Conservation (phyloP, 2,329 filamentous ascomycete genomes). For the Trichoderma simmonsii region DNA sequence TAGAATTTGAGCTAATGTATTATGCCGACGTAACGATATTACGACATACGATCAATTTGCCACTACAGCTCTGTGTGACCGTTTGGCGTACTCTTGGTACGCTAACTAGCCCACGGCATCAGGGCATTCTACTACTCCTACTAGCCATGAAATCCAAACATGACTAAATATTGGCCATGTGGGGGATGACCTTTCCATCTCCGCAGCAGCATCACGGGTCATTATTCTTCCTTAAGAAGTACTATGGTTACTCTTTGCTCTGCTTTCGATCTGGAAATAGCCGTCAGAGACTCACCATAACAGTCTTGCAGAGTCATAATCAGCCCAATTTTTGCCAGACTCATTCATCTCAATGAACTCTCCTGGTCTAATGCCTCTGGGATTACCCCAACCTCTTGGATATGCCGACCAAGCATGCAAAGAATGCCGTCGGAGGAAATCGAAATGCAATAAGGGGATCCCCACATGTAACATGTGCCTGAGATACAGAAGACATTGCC, state of each 20-base stretch:
- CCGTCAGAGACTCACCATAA: neutral
- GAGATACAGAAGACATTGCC: slow-evolving; percentile 43
- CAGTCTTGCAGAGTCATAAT: neutral
- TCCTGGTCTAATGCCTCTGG: neutral
- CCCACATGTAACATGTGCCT: slow-evolving; percentile 40
- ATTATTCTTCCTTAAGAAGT: neutral
- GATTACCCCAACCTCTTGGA: neutral
- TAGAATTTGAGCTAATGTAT: neutral
- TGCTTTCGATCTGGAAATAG: neutral
- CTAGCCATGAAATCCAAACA: neutral
- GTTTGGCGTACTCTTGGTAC: neutral
- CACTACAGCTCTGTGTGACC: neutral
- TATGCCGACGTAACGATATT: neutral
- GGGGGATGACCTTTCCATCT: neutral
- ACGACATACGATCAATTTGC: neutral
- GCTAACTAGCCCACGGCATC: neutral
- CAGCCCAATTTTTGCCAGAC: neutral
- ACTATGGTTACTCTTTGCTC: neutral
- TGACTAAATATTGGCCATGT: neutral
- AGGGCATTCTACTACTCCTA: neutral
- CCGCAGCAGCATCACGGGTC: neutral
- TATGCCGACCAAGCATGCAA: slow-evolving; percentile 36
- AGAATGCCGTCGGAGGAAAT: slow-evolving; percentile 41
- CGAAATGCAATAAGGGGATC: slow-evolving; percentile 37
- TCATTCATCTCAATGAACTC: neutral